Base-by-base conservation (phyloP, 2,329 filamentous ascomycete species). In the Calonectria henricotiae region DNA sequence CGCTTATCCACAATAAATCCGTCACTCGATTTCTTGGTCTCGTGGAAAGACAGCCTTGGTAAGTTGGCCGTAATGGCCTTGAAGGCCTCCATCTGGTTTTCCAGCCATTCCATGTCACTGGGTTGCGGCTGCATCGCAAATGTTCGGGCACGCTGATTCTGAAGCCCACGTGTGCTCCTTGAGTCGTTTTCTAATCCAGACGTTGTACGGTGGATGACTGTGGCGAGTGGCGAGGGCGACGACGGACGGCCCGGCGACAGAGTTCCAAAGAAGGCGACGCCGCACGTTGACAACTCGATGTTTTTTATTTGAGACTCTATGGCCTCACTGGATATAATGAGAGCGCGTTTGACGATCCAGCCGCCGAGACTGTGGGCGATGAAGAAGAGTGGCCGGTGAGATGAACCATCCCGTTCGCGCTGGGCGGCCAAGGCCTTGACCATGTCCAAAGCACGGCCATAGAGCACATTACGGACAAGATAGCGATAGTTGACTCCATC, bases 81-180 rank as follows among this genome's bases (percentile, higher is more conserved):
- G 67, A 69, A 69, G 6, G 67, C 67, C 47, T 69, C 67, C 67
- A 69, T 69, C 61, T 69, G 67, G 35, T 69, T 69, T 46, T 69
- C 67, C 13, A 69, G 25, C 67, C 67, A 69, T 43, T 69, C 67
- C 12, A 65, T 65, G n/a, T 69, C 67, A 32, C 61, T 61, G 15
- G 67, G 51, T 25, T 69, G 61, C 8, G 62, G 61, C 51, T 65
- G 61, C 62, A 54, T 65, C 25, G 51, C 25, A 46, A 65, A 65
- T 17, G 46, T 69, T 13, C 61, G 61, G 13, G 61, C 58, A 27
- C 61, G 61, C 20, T 62, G 47, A 9, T 27, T 61, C 11, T 61
- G 67, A 2, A 43, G 7, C 12, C 49, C 54, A 12, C 67, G 67
- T 4, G 62, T n/a, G 9, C 61, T 32, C 6, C 44, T 20, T 12